These are phyloP conservation scores for Aureobasidium vineae DNA, from an alignment of 2,329 filamentous ascomycete species.

Conservation along the genomic window DNA sequence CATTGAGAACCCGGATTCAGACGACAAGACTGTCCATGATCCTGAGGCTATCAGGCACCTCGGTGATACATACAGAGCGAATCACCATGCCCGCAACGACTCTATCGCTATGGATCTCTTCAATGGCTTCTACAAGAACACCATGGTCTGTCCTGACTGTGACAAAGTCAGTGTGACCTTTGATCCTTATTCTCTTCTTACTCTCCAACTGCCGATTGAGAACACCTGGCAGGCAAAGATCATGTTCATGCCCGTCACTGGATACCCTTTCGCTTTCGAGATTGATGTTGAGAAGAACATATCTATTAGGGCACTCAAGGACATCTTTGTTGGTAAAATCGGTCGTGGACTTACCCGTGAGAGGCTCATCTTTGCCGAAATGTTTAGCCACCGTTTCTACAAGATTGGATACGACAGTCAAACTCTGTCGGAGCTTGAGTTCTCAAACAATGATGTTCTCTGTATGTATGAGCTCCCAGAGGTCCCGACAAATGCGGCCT, in stretches of 20 bases:
- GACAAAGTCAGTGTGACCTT: slow-evolving; percentile 98
- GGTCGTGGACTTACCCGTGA: slow-evolving; percentile 55
- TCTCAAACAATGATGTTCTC: slow-evolving; percentile 61
- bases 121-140: slow-evolving; percentile 98
- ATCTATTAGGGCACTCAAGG: slow-evolving; percentile 66
- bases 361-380: slow-evolving; percentile 74
- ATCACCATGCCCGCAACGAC: slow-evolving; percentile 88
- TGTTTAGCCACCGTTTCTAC: slow-evolving; percentile 82
- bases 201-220: slow-evolving; percentile 83
- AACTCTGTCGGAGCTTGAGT: slow-evolving; percentile 67
- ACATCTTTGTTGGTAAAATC: slow-evolving; percentile 45
- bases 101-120: slow-evolving; percentile 95
- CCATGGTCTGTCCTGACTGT: slow-evolving; percentile 85
- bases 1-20: slow-evolving; percentile 95
- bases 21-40: slow-evolving; percentile 90
- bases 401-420: slow-evolving; percentile 73
- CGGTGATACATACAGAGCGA: slow-evolving; percentile 85
- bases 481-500: slow-evolving; percentile 69
- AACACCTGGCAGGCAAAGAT: slow-evolving; percentile 74
- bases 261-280: slow-evolving; percentile 66
- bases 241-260: slow-evolving; percentile 73
- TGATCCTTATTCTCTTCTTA: slow-evolving; percentile 94
- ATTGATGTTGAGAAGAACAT: slow-evolving; percentile 79
- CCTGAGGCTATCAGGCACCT: slow-evolving; percentile 76
- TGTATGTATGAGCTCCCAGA: slow-evolving; percentile 76